Base-by-base conservation (phyloP, 2,329 filamentous ascomycete genomes). In the Tothia fuscella region DNA sequence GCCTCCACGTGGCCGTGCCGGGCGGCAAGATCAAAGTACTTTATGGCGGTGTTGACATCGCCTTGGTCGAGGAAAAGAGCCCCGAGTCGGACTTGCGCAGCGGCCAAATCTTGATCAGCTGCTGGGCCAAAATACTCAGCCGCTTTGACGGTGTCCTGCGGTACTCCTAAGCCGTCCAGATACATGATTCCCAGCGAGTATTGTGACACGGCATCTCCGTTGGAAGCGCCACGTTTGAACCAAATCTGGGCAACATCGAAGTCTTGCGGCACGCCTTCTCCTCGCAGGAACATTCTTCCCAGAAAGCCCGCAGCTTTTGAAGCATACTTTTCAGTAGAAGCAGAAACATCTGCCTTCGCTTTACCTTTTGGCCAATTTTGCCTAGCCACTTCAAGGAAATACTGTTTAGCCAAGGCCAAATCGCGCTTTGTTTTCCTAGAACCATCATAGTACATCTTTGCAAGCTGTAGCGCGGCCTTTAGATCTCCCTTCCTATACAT, bases 401-500 rank as follows among this genome's bases (percentile, higher is more conserved):
- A 89, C 48, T 75, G 77, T 57, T 82, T 80, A 1, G 88, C 86
- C 30, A 78, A 69, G 21, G 73, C 72, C 34, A 87, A 71, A 53
- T 93, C 82, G 16, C 78, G 73, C 40, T 82, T 78, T 31, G 93
- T 67, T 1, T 77, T 78, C 42, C 82, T 72, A 43, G 85, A 78
- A 1, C 88, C 88, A 44, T 95, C 88, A 53, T 94, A 94, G 57
- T 93, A 83, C 47, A 93, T 74, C 49, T 85, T 78, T 3, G 84
- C 88, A 1, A 95, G 67, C 47, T 83, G 88, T 53, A 88, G 87
- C 0, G 85, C 89, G 1, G 88, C 85, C 56, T 84, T 87, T 43
- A 85, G 75, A 54, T 94, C 86, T 9, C 88, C 87, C 57, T 93
- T 93, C 46, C 88, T 78, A 5, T 86, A 86, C 71, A 93, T 81